These are phyloP conservation scores for Phytopythium oedochilum DNA, from an alignment of 352 stramenopile species.

Conservation along the genomic window DNA sequence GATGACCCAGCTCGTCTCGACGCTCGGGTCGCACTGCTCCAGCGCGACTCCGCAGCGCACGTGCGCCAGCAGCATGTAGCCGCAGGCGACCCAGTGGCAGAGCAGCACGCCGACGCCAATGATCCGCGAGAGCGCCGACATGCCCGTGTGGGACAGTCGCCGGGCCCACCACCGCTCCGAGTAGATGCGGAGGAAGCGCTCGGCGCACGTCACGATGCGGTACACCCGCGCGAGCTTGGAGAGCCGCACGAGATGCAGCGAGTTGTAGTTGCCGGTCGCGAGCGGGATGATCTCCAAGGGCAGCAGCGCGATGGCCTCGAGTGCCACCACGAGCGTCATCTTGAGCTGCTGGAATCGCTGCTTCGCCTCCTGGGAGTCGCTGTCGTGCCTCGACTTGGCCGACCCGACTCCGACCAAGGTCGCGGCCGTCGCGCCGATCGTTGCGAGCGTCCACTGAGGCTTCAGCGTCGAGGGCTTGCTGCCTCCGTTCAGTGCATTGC, in stretches of 20 bases:
- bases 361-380: neutral
- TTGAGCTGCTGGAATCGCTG: neutral
- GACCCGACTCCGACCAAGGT: neutral
- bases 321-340: slow-evolving; percentile 30
- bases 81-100: slow-evolving; percentile 56
- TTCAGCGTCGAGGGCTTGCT: slow-evolving; percentile 5
- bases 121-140: slow-evolving; percentile 39
- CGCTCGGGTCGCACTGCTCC: slow-evolving; percentile 30
- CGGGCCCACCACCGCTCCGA: slow-evolving; percentile 39
- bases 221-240: slow-evolving; percentile 61
- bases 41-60: slow-evolving; percentile 45
- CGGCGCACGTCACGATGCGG: slow-evolving; percentile 29
- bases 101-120: slow-evolving; percentile 27
- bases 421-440: slow-evolving; percentile 14
- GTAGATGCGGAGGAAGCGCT: slow-evolving; percentile 43
- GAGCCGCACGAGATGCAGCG: slow-evolving; percentile 51
- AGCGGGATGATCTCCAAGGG: slow-evolving; percentile 51
- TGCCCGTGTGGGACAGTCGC: slow-evolving; percentile 50
- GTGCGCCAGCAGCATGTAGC: slow-evolving; percentile 69
- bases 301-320: slow-evolving; percentile 48
- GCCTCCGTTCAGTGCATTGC: slow-evolving; percentile 19
- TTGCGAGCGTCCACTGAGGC: slow-evolving; percentile 46
- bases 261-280: slow-evolving; percentile 31
- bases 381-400: no score
- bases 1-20: slow-evolving; percentile 59